These are phyloP conservation scores for Luvunga scandens DNA, from an alignment of 345 rosid species.

Conservation along the genomic window DNA sequence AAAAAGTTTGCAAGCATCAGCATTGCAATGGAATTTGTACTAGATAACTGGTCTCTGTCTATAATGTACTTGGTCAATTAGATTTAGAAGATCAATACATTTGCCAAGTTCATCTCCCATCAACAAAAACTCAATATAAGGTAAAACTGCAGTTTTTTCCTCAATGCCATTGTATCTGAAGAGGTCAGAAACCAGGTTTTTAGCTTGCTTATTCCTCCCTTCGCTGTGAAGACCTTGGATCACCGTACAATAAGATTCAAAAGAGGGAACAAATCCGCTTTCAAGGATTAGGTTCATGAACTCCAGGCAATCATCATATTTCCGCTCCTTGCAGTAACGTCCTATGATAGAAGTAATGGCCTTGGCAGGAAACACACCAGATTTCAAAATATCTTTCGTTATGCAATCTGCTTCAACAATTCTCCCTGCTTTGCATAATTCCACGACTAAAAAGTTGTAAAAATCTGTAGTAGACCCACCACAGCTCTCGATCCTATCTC, in stretches of 20 bases:
- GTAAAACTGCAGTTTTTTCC: conserved; percentile 23
- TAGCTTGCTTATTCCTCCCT: conserved; percentile 32
- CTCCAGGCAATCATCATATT: conserved; percentile 26
- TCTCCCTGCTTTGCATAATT: conserved; percentile 39
- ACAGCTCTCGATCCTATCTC: conserved; percentile 27
- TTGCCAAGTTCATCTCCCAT: conserved; percentile 28
- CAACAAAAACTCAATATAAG: conserved; percentile 37
- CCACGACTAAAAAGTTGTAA: conserved; percentile 27
- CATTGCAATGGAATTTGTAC: background rate
- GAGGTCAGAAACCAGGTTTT: conserved; percentile 38
- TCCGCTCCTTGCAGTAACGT: conserved; percentile 30
- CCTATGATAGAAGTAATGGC: conserved; percentile 33
- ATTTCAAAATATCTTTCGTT: conserved; percentile 19
- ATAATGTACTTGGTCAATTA: conserved; percentile 22
- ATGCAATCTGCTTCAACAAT: conserved; percentile 28
- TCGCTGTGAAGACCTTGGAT: conserved; percentile 34
- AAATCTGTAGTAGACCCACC: conserved; percentile 30
- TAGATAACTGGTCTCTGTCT: conserved; percentile 20
- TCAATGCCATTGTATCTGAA: conserved; percentile 27
- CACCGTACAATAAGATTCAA: conserved; percentile 35
- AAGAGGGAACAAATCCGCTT: conserved; percentile 37
- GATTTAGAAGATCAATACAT: conserved; percentile 23
- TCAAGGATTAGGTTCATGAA: conserved; percentile 28
- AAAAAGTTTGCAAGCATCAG: background rate
- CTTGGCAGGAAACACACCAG: conserved; percentile 31